Percentiles rank a stretch among this genome's conserved stretches.
These are phyloP conservation scores for Clathrus columnatus DNA, from an alignment of 768 basidiomycete species.

Conservation along the genomic window DNA sequence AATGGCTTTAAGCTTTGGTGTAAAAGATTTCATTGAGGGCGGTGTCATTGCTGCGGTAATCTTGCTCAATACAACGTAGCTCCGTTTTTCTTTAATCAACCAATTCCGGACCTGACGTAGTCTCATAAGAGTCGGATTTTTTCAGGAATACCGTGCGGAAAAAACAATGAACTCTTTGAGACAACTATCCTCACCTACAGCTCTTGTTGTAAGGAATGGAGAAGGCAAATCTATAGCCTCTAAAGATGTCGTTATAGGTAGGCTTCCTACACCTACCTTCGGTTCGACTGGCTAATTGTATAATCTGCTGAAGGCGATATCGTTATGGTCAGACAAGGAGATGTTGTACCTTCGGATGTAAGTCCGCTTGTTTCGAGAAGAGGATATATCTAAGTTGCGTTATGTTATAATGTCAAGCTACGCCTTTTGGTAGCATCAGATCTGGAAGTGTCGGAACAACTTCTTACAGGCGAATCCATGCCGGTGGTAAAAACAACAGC, in stretches of 20 bases:
- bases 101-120: not conserved
- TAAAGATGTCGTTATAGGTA: slow-evolving; percentile 41
- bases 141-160: slow-evolving; percentile 40
- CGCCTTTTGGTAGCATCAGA: slow-evolving; percentile 38
- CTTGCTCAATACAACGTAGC: slow-evolving; percentile 27
- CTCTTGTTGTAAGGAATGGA: slow-evolving; percentile 44
- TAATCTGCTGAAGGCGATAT: slow-evolving; percentile 18
- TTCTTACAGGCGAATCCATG: slow-evolving; percentile 44
- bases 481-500: slow-evolving; percentile 35
- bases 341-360: slow-evolving; percentile 39
- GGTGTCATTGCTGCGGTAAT: slow-evolving; percentile 41
- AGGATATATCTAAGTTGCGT: slow-evolving; percentile 20
- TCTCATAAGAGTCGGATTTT: slow-evolving; percentile 30
- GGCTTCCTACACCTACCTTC: not conserved
- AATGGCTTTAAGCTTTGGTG: slow-evolving; percentile 46
- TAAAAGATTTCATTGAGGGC: slow-evolving; percentile 44
- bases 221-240: slow-evolving; percentile 39
- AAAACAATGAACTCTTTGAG: slow-evolving; percentile 50
- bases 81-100: not conserved
- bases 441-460: slow-evolving; percentile 41
- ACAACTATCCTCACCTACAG: slow-evolving; percentile 51
- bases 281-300: not conserved
- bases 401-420: too few species aligned
- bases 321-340: slow-evolving; percentile 32
- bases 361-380: slow-evolving; percentile 4